These are phyloP conservation scores for Willaertia magna DNA, from an alignment of 208 protist species.

Conservation along the genomic window DNA sequence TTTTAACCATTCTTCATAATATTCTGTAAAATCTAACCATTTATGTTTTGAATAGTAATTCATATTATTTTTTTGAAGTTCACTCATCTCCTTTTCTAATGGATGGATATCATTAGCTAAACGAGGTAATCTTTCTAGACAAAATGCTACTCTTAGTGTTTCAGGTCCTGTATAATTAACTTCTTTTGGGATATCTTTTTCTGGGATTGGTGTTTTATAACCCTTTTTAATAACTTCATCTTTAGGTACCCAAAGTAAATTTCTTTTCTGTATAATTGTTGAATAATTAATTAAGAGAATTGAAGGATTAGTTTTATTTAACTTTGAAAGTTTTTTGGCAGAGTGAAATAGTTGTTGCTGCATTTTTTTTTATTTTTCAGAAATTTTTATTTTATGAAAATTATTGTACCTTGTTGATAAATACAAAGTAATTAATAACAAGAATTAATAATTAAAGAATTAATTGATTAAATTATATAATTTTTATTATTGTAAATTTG, in stretches of 20 bases:
- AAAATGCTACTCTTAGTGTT: neutral
- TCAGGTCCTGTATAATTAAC: neutral
- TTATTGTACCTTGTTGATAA: too few species aligned
- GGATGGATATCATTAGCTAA: neutral
- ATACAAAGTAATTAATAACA: too few species aligned
- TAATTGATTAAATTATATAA: too few species aligned
- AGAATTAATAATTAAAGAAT: too few species aligned
- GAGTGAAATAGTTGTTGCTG: too few species aligned
- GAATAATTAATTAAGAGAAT: too few species aligned
- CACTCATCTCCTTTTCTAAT: neutral
- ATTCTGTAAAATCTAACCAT: neutral
- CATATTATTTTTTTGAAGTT: neutral
- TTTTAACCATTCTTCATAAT: neutral
- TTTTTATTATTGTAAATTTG: too few species aligned
- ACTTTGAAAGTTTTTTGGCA: too few species aligned
- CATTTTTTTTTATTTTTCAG: too few species aligned
- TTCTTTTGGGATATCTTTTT: neutral
- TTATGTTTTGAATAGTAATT: neutral
- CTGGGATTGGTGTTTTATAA: neutral
- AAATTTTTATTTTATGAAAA: too few species aligned
- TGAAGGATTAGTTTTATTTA: too few species aligned
- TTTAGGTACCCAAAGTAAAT: neutral
- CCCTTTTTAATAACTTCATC: neutral
- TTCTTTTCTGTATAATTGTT: neutral
- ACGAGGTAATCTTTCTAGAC: neutral